These are phyloP conservation scores for Jackrogersella multiformis DNA, from an alignment of 495 filamentous ascomycete species.

Conservation along the genomic window DNA sequence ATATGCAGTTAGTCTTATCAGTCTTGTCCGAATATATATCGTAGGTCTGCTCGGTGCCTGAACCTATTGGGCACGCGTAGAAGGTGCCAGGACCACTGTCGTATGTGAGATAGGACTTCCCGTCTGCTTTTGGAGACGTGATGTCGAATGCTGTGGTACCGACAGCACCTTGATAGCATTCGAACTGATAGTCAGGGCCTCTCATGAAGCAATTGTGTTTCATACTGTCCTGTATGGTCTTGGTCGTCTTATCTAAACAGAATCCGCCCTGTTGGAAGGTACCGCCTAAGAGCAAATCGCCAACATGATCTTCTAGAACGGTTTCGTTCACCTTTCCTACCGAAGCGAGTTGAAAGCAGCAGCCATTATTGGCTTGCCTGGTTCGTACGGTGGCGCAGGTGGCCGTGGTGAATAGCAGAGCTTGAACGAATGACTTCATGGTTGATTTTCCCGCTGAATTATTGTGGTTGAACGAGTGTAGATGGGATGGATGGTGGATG, in stretches of 20 bases:
- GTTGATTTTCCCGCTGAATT: background rate
- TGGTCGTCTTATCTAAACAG: constrained; percentile 39
- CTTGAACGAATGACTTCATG: constrained; percentile 36
- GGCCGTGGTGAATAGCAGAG: constrained; percentile 25
- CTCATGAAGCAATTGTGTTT: constrained; percentile 46
- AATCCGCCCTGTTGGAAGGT: constrained; percentile 44
- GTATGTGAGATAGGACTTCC: constrained; percentile 38
- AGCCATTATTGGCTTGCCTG: constrained; percentile 22
- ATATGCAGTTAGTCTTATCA: constrained; percentile 22
- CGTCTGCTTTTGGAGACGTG: constrained; percentile 3
- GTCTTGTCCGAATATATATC: constrained; percentile 38
- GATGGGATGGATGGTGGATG: background rate
- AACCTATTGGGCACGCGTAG: constrained; percentile 35
- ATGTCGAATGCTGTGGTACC: constrained; percentile 39
- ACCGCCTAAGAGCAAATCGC: constrained; percentile 40
- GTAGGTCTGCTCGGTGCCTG: constrained; percentile 25
- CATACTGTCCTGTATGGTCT: constrained; percentile 41
- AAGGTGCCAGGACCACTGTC: constrained; percentile 33
- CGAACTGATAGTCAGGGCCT: constrained; percentile 39
- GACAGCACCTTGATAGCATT: constrained; percentile 41
- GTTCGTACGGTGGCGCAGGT: constrained; percentile 27
- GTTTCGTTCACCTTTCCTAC: constrained; percentile 37
- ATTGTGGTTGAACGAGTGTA: constrained; percentile 9
- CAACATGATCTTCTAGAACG: constrained; percentile 40
- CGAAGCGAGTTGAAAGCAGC: constrained; percentile 45